Evolutionary conservation across 2,329 filamentous ascomycete species (phyloP), one percentile per base, ranked within the genome.

Genomic region (Fusarium sp.): DNA sequence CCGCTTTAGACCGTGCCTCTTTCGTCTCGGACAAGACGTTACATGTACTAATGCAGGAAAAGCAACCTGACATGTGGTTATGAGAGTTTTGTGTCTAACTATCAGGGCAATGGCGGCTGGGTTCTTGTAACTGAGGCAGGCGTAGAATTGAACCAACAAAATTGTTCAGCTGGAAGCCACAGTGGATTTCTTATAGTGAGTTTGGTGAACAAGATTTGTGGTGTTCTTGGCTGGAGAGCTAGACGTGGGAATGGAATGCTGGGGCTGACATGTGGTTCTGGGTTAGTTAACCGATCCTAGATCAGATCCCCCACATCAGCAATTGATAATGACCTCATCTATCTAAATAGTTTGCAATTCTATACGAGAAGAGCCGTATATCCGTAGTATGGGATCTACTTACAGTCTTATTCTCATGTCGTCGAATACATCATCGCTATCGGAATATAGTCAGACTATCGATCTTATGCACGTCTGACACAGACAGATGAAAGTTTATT

Each of bases 381-480:
- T 42, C 50, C 50, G 18, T 27, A 18, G 14, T 27, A 20, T 38
- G n/a, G 1, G 10, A 18, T n/a, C 18, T 38, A 6, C 18, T 38
- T 18, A 38, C 10, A 38, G 34, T 38, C 18, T 32, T 46, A 55
- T 59, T 54, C 24, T 38, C 50, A 29, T n/a, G 34, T 42, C 49
- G n/a, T 66, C 60, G 29, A 62, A 46, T 45, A 43, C 69, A 71
- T 63, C 69, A 57, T 58, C 34, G 22, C 27, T 27, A 34, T 53
- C 27, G 49, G 27, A 46, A 54, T 42, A 14, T 42, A 42, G 63
- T 4, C 46, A 63, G 25, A 29, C 14, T 18, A 59, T 40, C 16
- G 38, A 20, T 30, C 44, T 44, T n/a, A 71, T 70, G 69, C 65
- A 66, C 32, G 40, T 72, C 65, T 72, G 60, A 47, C 65, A 61